Conservation (phyloP, 306 rosid species). For the Pachyrhizus erosus region DNA sequence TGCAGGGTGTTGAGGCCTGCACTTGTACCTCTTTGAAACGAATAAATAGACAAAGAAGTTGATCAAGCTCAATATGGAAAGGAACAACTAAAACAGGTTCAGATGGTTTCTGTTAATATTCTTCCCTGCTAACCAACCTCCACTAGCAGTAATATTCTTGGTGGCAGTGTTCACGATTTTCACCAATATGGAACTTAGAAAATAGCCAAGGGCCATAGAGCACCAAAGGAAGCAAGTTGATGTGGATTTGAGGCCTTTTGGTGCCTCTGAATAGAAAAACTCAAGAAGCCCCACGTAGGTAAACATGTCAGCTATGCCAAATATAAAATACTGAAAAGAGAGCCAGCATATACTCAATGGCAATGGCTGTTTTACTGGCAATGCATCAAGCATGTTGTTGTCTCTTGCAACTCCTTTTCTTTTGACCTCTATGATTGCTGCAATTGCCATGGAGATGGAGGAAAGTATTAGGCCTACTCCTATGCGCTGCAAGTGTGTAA, state of each 20-base stretch:
- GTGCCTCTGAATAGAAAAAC: conserved; percentile 91
- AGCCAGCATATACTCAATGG: conserved; percentile 84
- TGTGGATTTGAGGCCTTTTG: conserved; percentile 65
- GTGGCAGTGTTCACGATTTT: conserved; percentile 70
- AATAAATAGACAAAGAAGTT: conserved; percentile 68
- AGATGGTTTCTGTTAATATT: conserved; percentile 82
- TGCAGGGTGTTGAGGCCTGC: conserved; percentile 52
- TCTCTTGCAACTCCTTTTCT: conserved; percentile 72
- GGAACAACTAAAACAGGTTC: conserved; percentile 79
- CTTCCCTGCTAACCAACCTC: conserved; percentile 89
- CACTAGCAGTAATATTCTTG: conserved; percentile 54
- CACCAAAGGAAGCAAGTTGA: conserved; percentile 87
- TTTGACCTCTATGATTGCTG: conserved; percentile 68
- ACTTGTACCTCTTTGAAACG: conserved; percentile 72
- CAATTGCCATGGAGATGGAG: conserved; percentile 73
- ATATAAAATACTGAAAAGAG: conserved; percentile 85
- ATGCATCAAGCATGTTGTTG: conserved; percentile 69
- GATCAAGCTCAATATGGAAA: conserved; percentile 67
- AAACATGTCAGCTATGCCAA: conserved; percentile 90
- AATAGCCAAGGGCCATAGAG: conserved; percentile 92
- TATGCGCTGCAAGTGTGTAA: conserved; percentile 76
- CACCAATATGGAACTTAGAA: conserved; percentile 70
- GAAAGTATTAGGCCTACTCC: conserved; percentile 87
- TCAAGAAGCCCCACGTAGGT: conserved; percentile 87
- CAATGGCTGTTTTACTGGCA: conserved; percentile 64